phyloP scores from a whole-genome alignment of 2,329 filamentous ascomycete genomes.

The Ophiostoma quercus region DNA sequence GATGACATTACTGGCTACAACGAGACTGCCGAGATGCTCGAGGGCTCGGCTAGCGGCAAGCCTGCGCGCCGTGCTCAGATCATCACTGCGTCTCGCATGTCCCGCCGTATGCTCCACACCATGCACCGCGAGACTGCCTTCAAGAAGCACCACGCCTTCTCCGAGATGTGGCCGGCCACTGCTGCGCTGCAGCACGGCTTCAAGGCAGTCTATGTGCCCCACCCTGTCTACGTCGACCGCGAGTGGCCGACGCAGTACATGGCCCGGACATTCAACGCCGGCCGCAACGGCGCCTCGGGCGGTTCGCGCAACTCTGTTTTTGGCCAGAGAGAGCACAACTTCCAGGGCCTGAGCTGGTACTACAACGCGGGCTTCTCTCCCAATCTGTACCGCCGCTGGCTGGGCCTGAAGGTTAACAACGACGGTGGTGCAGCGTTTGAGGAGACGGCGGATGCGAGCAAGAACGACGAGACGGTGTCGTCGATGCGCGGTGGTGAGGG shows the following conservation, averaged over 20 bases:
- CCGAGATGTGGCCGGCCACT: constrained; percentile 93
- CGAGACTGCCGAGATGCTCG: constrained; percentile 38
- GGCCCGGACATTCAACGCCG: constrained; percentile 73
- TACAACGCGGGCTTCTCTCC: constrained; percentile 79
- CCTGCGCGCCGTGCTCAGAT: constrained; percentile 77
- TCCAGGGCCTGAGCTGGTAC: constrained; percentile 83
- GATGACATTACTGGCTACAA: constrained; percentile 86
- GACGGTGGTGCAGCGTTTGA: constrained; percentile 75
- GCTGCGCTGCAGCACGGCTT: constrained; percentile 84
- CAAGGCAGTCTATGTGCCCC: constrained; percentile 87
- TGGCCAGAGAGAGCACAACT: constrained; percentile 83
- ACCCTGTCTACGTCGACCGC: constrained; percentile 82
- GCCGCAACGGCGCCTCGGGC: constrained; percentile 68
- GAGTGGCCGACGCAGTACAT: constrained; percentile 77
- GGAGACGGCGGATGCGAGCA: constrained; percentile 49
- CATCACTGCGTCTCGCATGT: constrained; percentile 82
- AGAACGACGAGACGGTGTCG: constrained; percentile 44
- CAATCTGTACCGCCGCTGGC: constrained; percentile 78
- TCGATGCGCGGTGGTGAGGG: constrained; percentile 65
- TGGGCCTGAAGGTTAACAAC: constrained; percentile 74
- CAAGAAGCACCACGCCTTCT: constrained; percentile 84
- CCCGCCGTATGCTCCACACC: constrained; percentile 67
- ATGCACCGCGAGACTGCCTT: constrained; percentile 90
- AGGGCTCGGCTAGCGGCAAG: constrained; percentile 45
- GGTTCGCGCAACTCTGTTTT: constrained; percentile 68